These are phyloP conservation scores for Cryptosporidium andersoni DNA, from an alignment of 169 alveolate species.

Conservation along the genomic window DNA sequence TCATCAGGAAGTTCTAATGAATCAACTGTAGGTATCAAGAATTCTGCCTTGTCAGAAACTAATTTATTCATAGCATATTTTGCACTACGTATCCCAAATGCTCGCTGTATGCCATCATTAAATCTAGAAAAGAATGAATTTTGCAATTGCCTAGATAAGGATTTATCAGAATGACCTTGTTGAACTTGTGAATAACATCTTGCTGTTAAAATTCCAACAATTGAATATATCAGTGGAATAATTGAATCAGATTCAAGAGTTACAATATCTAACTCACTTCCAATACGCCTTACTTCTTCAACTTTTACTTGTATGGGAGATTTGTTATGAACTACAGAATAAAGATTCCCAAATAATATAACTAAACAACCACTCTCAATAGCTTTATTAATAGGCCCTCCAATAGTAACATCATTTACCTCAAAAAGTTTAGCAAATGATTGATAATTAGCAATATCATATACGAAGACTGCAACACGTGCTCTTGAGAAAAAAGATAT, in stretches of 20 bases:
- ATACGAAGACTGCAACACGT: constrained; percentile 49
- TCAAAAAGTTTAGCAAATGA: constrained; percentile 9
- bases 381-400: constrained; percentile 6
- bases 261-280: constrained; percentile 35
- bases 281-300: constrained; percentile 35
- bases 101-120: constrained; percentile 47
- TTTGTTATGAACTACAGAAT: constrained; percentile 29
- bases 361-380: constrained; percentile 40
- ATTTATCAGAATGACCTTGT: not conserved
- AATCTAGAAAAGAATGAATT: constrained; percentile 50
- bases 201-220: constrained; percentile 47
- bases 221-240: constrained; percentile 25
- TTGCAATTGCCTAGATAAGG: not conserved
- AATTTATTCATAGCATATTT: constrained; percentile 10
- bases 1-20: constrained; percentile 13
- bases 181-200: constrained; percentile 5
- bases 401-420: not conserved
- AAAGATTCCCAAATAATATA: constrained; percentile 40
- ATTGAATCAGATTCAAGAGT: constrained; percentile 52
- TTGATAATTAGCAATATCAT: constrained; percentile 26
- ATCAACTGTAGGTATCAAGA: constrained; percentile 33
- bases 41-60: constrained; percentile 3
- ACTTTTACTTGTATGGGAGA: constrained; percentile 14
- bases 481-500: constrained; percentile 37
- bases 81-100: constrained; percentile 49